Evolutionary conservation across 345 rosid species (phyloP).

Genomic region (Leavenworthia alabamica): DNA sequence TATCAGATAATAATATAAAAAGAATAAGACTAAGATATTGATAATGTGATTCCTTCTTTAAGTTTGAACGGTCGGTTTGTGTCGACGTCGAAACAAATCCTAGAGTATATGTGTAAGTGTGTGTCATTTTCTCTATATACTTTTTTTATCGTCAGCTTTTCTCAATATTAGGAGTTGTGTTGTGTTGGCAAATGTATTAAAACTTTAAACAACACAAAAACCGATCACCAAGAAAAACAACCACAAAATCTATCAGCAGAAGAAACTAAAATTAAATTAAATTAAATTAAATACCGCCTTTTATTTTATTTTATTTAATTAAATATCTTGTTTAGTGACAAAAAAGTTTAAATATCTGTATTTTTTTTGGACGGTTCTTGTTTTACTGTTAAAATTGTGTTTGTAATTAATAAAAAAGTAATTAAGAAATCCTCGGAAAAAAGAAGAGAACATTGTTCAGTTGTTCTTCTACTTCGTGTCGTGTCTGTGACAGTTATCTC

Average conservation of each 20-base stretch:
- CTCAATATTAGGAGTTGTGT: not conserved
- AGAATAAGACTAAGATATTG: not conserved
- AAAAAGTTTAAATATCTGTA: not conserved
- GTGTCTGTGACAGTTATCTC: slow-evolving; percentile 17
- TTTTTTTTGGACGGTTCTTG: slow-evolving; percentile 5
- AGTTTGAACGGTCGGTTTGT: not conserved
- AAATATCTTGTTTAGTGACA: too few species aligned
- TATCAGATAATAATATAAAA: not conserved
- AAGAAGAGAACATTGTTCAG: slow-evolving; percentile 5
- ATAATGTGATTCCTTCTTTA: not conserved
- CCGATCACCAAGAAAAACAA: not conserved
- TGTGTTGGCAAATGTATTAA: not conserved
- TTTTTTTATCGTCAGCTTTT: not conserved
- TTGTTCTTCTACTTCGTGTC: slow-evolving; percentile 1
- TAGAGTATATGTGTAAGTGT: too few species aligned
- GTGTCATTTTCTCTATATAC: not conserved
- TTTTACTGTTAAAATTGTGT: too few species aligned
- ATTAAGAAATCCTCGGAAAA: slow-evolving; percentile 11
- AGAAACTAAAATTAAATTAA: not conserved
- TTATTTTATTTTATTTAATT: not conserved
- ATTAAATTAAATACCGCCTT: not conserved
- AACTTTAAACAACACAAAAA: not conserved
- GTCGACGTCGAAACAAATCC: not conserved
- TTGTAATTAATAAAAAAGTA: too few species aligned
- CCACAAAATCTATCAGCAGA: too few species aligned